Evolutionary conservation across 352 stramenopile species (phyloP).

Genomic region (Phytophthora hibernalis): DNA sequence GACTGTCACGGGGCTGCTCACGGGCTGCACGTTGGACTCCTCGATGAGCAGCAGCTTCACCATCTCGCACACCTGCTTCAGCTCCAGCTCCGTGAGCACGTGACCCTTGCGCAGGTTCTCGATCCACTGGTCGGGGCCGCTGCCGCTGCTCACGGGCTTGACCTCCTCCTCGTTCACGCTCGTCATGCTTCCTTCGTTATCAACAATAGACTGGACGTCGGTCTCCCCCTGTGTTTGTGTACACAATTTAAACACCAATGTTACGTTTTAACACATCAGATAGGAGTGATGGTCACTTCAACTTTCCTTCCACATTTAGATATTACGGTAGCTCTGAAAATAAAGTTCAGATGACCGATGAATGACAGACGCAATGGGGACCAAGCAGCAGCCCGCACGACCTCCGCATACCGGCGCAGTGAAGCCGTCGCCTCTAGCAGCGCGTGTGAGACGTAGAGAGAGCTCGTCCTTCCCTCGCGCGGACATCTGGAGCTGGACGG

Average conservation of each 20-base stretch:
- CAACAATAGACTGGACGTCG: conserved; percentile 36
- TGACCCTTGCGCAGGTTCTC: conserved; percentile 81
- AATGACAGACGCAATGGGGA: conserved; percentile 20
- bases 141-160: conserved; percentile 56
- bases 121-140: conserved; percentile 88
- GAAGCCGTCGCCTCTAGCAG: conserved; percentile 20
- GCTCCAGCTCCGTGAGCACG: conserved; percentile 86
- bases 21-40: conserved; percentile 92
- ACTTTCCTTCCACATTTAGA: not conserved
- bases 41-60: conserved; percentile 93
- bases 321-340: too few relatives aligned
- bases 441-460: conserved; percentile 30
- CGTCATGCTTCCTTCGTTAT: conserved; percentile 43
- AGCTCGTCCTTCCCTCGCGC: conserved; percentile 52
- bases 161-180: conserved; percentile 75
- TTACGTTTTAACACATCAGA: not conserved
- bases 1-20: conserved; percentile 90
- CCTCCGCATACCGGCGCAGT: conserved; percentile 3
- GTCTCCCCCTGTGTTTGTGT: conserved; percentile 9
- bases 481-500: conserved; percentile 66
- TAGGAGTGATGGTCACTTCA: conserved; percentile 13
- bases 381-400: conserved; percentile 17
- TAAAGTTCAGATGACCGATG: too few relatives aligned
- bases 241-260: conserved; percentile 24
- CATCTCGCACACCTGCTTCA: conserved; percentile 91